Base-by-base conservation (phyloP, 1,284 basidiomycete species). In the Puccinia brachypodii region DNA sequence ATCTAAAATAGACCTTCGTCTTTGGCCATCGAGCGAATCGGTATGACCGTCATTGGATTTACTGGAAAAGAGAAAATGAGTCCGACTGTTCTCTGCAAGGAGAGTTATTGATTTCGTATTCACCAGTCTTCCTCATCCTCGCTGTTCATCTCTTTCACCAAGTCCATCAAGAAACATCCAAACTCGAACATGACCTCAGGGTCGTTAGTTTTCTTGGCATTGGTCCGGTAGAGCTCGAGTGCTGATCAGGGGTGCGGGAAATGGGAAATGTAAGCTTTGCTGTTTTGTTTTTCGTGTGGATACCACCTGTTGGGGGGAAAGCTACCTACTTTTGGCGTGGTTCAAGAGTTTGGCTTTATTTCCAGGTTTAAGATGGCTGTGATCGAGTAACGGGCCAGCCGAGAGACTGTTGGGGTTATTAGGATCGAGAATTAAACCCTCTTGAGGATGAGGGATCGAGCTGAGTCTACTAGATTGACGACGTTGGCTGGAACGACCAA, bases 191-290 rank as follows among this genome's bases (percentile, higher is more conserved):
- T 96, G 82, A 98, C 89, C 86, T 97, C 94, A 0, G 96, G 96
- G 87, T 99, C 95, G 88, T 98, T 95, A 0, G 95, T 97, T 89
- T 98, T 99, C 88, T 97, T 98, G 36, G 96, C 96, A 87, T 99
- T 99, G 69, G 93, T 91, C 62, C 97, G 93, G 89, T 99, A 99
- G 82, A 97, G 91, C 87, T 98, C 95, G 82, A 99, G 91, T 2
- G 96, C 77, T 79, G 42, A n/a, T n/a, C n/a, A n/a, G n/a, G n/a
- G n/a, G n/a, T n/a, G n/a, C n/a, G n/a, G n/a, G n/a, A 47, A 31
- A 71, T 4, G 13, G 31, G 25, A 28, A 6, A 31, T 25, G 7
- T 2, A 19, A 40, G 22, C 9, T 33, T 69, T 19, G 33, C 8
- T 7, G 16, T 8, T 72, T 42, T 22, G 47, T 28, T 73, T 40